A percentile compares a stretch with the other conserved stretches of the same genome.
Evolutionary conservation across 805 yeast genomes (phyloP).

Genomic region (Metschnikowia similis): DNA sequence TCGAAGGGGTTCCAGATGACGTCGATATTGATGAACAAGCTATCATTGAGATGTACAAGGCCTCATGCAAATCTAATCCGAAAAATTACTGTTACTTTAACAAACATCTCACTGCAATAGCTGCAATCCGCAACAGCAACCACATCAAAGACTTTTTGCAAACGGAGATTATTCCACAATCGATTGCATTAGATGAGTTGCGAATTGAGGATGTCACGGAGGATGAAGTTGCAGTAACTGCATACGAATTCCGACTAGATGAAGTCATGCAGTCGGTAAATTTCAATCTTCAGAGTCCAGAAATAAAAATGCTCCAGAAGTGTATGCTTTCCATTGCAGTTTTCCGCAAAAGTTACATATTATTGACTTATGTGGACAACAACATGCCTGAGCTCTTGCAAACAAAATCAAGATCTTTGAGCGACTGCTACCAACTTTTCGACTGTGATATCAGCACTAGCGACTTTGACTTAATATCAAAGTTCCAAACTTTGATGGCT

Average conservation of each 20-base stretch:
- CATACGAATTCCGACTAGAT: slow-evolving; percentile 59
- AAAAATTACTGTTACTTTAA: slow-evolving; percentile 36
- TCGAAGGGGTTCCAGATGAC: slow-evolving; percentile 15
- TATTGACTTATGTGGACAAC: slow-evolving; percentile 51
- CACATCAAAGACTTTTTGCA: slow-evolving; percentile 21
- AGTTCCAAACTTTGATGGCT: slow-evolving; percentile 41
- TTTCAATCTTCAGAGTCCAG: slow-evolving; percentile 30
- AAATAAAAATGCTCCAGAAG: slow-evolving; percentile 40
- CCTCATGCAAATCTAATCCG: slow-evolving; percentile 27
- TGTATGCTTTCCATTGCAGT: slow-evolving; percentile 62
- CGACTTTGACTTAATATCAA: slow-evolving; percentile 53
- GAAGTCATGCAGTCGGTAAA: slow-evolving; percentile 41
- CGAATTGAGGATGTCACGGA: slow-evolving; percentile 42
- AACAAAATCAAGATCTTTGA: slow-evolving; percentile 11
- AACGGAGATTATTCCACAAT: slow-evolving; percentile 31
- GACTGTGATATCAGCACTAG: slow-evolving; percentile 49
- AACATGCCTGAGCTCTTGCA: slow-evolving; percentile 32
- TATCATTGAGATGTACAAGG: slow-evolving; percentile 32
- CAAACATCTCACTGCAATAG: slow-evolving; percentile 25
- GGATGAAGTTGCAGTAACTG: slow-evolving; percentile 68
- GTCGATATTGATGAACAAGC: slow-evolving; percentile 30
- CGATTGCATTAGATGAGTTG: slow-evolving; percentile 32
- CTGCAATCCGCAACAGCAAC: slow-evolving; percentile 22
- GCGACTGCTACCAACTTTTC: slow-evolving; percentile 43
- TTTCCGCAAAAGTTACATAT: slow-evolving; percentile 50